Base-by-base conservation (phyloP, 306 rosid genomes). In the Prunus kanzakura region DNA sequence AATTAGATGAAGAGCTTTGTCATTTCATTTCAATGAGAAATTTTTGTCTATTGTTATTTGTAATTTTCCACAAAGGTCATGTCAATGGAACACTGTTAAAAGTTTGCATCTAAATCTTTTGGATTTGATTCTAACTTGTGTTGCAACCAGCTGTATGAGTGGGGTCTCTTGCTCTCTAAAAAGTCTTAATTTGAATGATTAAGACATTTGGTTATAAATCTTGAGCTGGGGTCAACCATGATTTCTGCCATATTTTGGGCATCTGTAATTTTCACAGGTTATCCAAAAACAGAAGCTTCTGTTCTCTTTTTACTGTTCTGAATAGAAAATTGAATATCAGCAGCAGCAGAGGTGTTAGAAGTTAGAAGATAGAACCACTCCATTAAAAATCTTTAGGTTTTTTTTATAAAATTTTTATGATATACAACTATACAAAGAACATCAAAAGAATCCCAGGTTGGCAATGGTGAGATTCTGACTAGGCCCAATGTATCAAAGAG, bases 81-180 rank as follows among this genome's bases (percentile, higher is more conserved):
- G 76, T 89, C 96, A 86, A 86, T 83, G 88, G 77, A n/a, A 27
- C 75, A 64, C 73, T 68, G 79, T 80, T 82, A 81, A 87, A 83
- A 38, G 43, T 86, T 29, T 50, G 64, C 69, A 72, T 35, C 41
- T 35, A 68, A 92, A 92, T 88, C 89, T 87, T 80, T 63, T 83
- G 79, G 93, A 88, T 90, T 67, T 90, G 90, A 88, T 89, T 88
- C 82, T 87, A 63, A 77, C 74, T 81, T 76, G 81, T 81, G 96
- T 88, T 89, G 97, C 84, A 89, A 95, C 88, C 96, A 95, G 98
- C 98, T 95, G 98, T 88, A 74, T 84, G 77, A 78, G 89, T 93
- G 86, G 93, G 89, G 90, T 80, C 80, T 77, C 79, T 57, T 8
- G 72, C 66, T 75, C 75, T 74, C 64, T 43, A 25, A 23, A 30